Evolutionary conservation across 108 stramenopile genomes (phyloP).

Genomic region (Asterionellopsis glacialis): DNA sequence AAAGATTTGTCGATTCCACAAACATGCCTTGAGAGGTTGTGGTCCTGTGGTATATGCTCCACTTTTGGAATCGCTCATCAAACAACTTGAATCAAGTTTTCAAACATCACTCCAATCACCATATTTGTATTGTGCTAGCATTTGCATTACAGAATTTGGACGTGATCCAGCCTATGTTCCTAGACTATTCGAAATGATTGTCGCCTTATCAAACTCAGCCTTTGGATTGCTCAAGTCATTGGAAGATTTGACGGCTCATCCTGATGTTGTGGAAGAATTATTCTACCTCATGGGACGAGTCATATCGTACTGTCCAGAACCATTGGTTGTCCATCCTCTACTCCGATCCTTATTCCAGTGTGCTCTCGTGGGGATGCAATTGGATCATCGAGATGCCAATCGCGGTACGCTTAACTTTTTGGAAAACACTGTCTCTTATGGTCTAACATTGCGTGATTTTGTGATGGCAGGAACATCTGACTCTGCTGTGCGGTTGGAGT

Average conservation of each 20-base stretch:
- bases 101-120: slow-evolving; percentile 65
- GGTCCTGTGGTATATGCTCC: slow-evolving; percentile 74
- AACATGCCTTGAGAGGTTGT: slow-evolving; percentile 83
- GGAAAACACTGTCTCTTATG: slow-evolving; percentile 60
- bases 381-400: slow-evolving; percentile 85
- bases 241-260: slow-evolving; percentile 82
- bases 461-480: slow-evolving; percentile 27
- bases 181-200: slow-evolving; percentile 69
- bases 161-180: slow-evolving; percentile 33
- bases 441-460: slow-evolving; percentile 1
- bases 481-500: no score
- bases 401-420: slow-evolving; percentile 81
- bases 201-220: slow-evolving; percentile 47
- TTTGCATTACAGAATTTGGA: slow-evolving; percentile 86
- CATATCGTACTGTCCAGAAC: slow-evolving; percentile 74
- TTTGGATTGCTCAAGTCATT: slow-evolving; percentile 50
- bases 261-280: slow-evolving; percentile 95
- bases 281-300: slow-evolving; percentile 89
- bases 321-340: slow-evolving; percentile 56
- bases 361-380: slow-evolving; percentile 71
- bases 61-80: slow-evolving; percentile 68
- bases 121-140: slow-evolving; percentile 86
- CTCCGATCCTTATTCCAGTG: slow-evolving; percentile 69
- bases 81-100: slow-evolving; percentile 69
- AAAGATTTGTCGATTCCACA: slow-evolving; percentile 92